Conservation (phyloP, 2,329 filamentous ascomycete genomes). For the Botryotinia calthae region DNA sequence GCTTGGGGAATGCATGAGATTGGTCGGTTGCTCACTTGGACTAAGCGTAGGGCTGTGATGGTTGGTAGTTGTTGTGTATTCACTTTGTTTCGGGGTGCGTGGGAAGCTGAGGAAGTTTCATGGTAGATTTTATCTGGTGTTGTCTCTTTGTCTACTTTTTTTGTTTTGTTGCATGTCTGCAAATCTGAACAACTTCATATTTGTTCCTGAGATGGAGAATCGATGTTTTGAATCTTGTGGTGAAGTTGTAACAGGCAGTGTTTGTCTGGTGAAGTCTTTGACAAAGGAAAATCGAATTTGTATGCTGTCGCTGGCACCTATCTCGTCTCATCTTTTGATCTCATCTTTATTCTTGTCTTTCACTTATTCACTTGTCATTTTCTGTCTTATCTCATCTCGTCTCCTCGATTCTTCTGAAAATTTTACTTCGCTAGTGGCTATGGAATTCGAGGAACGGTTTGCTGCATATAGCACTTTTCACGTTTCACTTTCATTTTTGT, state of each 20-base stretch:
- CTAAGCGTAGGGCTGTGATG: background rate
- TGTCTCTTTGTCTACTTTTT: background rate
- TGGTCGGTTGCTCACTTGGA: background rate
- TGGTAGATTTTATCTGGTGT: background rate
- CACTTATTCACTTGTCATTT: background rate
- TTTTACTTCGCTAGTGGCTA: background rate
- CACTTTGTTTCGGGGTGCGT: background rate
- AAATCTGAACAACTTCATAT: background rate
- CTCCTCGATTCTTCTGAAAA: background rate
- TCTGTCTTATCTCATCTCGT: background rate
- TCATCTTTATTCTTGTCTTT: no score
- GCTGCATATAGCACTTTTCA: background rate
- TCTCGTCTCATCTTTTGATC: background rate
- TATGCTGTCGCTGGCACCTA: background rate
- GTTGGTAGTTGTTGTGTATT: background rate
- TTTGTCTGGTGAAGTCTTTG: background rate
- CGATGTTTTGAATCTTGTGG: background rate
- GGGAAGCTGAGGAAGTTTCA: background rate
- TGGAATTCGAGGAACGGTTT: background rate
- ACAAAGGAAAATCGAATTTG: no score
- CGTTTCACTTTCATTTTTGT: background rate
- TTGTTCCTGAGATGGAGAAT: background rate
- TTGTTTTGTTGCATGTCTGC: constrained; percentile 5
- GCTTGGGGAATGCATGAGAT: background rate
- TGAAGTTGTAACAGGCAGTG: fast-evolving